These are phyloP conservation scores for Glycine tomentella DNA, from an alignment of 306 rosid species.

Conservation along the genomic window DNA sequence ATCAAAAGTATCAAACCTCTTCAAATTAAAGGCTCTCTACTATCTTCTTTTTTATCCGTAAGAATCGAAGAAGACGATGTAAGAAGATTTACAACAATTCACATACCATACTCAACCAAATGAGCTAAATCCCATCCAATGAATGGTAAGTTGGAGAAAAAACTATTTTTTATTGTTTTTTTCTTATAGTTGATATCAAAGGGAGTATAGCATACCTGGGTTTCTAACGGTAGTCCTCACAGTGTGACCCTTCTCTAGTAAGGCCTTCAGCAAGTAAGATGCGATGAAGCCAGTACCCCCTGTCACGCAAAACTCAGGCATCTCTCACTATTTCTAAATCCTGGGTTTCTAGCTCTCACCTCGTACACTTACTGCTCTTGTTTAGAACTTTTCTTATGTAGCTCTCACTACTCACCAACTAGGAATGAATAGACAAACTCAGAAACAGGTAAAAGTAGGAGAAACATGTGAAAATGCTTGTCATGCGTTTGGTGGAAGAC, in stretches of 20 bases:
- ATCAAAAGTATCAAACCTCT: not conserved
- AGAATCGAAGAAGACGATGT: too few species aligned
- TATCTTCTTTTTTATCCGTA: too few species aligned
- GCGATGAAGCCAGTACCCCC: slow-evolving; percentile 92
- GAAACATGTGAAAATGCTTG: too few species aligned
- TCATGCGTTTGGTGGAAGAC: too few species aligned
- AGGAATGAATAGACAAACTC: not conserved
- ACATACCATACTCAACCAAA: too few species aligned
- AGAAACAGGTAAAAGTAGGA: too few species aligned
- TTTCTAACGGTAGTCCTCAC: slow-evolving; percentile 80
- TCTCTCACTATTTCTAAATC: slow-evolving; percentile 22
- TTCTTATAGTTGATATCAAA: too few species aligned
- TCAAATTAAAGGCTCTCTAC: too few species aligned
- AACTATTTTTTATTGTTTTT: too few species aligned
- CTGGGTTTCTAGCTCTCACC: not conserved
- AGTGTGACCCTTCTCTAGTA: slow-evolving; percentile 70
- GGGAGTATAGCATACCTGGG: slow-evolving; percentile 56
- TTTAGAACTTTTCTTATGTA: not conserved
- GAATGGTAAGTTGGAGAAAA: too few species aligned
- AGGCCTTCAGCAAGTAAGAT: slow-evolving; percentile 67
- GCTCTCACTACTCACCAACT: not conserved
- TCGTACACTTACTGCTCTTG: not conserved
- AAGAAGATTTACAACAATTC: too few species aligned
- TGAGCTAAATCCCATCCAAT: too few species aligned
- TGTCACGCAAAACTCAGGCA: slow-evolving; percentile 83